Evolutionary conservation across 2,329 filamentous ascomycete species (phyloP), one percentile per base, ranked within the genome.

Genomic region (Tolypocladium cylindrosporum): DNA sequence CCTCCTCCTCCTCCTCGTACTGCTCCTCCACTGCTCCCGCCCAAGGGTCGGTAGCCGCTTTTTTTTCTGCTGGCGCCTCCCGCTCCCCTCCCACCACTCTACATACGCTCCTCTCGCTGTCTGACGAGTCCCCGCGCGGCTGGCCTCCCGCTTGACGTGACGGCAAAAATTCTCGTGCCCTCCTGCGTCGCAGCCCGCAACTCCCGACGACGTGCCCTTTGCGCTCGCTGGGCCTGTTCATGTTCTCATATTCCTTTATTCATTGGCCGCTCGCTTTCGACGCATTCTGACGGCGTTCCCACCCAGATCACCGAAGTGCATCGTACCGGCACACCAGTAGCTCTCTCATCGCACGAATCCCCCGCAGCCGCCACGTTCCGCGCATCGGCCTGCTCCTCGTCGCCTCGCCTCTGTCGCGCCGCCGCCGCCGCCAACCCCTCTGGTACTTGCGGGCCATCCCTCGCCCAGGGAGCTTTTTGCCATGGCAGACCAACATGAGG

Each of bases 401-500:
- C 61, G 64, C 63, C 61, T 60, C 63, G 58, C 59, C 57, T 60
- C 61, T 56, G 59, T 60, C 64, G 60, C 67, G 63, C 65, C 61
- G 61, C 64, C 62, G 34, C 65, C 61, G 61, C 64, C 61, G 53
- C 57, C 55, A 48, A 52, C 39, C 57, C 59, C 63, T 59, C 62
- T 65, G 64, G 63, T 67, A 68, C 65, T 67, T 67, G 70, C 70
- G 72, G 74, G 74, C 75, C 73, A 72, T 72, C 64, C 64, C 66
- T 68, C 65, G 63, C 64, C 61, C 65, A 66, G 69, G 72, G 68
- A 71, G 62, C 61, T 61, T 61, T 68, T 61, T 63, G 78, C 69
- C 71, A 87, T 79, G 86, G 80, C 81, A 72, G 81, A 84, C 74
- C 81, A 84, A 74, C 79, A 91, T 78, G 93, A 97, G 78, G 90